phyloP scores from a whole-genome alignment of 768 basidiomycete species.

The Coprinopsis strossmayeri region DNA sequence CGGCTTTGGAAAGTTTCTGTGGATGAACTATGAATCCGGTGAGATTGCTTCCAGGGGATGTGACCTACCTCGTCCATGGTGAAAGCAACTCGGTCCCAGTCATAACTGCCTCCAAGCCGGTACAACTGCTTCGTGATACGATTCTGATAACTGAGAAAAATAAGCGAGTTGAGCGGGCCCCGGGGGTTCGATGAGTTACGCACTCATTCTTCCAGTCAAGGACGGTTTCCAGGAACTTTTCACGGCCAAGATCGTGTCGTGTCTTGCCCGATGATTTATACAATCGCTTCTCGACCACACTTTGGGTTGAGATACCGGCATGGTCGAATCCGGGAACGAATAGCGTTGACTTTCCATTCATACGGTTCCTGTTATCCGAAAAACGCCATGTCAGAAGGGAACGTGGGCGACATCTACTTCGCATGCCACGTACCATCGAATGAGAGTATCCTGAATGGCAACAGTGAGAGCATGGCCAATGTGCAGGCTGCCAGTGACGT shows the following conservation, averaged over 20 bases:
- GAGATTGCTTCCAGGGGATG: constrained; percentile 18
- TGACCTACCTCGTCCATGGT: constrained; percentile 96
- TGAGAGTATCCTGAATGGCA: constrained; percentile 83
- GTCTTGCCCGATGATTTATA: constrained; percentile 79
- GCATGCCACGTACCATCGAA: constrained; percentile 68
- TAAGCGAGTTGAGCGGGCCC: neutral
- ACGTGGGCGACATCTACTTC: neutral
- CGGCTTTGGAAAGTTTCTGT: constrained; percentile 75
- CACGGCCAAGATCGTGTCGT: constrained; percentile 91
- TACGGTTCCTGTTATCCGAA: constrained; percentile 93
- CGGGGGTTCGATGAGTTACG: constrained; percentile 21
- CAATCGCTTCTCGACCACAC: constrained; percentile 91
- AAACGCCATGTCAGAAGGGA: neutral
- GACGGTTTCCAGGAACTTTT: constrained; percentile 84
- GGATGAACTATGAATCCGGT: neutral
- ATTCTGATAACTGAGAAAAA: constrained; percentile 79
- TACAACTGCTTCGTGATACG: constrained; percentile 87
- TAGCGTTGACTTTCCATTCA: constrained; percentile 87
- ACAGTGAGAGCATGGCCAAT: constrained; percentile 93
- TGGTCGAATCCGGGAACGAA: constrained; percentile 97
- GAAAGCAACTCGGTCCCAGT: constrained; percentile 93
- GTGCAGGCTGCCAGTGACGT: constrained; percentile 93
- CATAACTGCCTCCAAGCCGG: constrained; percentile 87
- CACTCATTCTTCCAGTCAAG: constrained; percentile 98
- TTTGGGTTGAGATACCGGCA: constrained; percentile 96